phyloP scores from a whole-genome alignment of 139 green algal genomes.

The Spirogloea muscicola region DNA sequence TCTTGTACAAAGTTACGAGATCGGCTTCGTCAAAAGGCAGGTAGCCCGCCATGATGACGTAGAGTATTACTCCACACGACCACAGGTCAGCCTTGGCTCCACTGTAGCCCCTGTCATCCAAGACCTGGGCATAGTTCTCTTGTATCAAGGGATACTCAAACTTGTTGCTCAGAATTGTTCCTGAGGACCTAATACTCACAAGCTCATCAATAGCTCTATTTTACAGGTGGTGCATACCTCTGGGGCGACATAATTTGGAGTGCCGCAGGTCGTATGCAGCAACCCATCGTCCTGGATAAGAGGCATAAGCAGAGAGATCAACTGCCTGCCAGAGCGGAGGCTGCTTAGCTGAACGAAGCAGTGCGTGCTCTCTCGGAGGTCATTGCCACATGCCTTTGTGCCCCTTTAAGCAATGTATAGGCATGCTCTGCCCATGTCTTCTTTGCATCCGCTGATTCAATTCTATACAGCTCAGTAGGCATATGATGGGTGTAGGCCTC shows the following conservation, averaged over 20 bases:
- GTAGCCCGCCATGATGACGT: slow-evolving; percentile 48
- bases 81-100: slow-evolving; percentile 71
- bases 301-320: neutral
- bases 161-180: no score
- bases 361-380: no score
- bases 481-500: no score
- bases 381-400: no score
- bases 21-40: slow-evolving; percentile 49
- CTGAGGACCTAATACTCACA: slow-evolving; percentile 62
- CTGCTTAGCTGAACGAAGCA: no score
- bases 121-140: no score
- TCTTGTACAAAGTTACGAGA: slow-evolving; percentile 38
- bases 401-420: no score
- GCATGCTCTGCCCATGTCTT: no score
- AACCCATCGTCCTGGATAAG: slow-evolving; percentile 12
- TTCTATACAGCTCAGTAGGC: no score
- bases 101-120: slow-evolving; percentile 49
- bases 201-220: slow-evolving; percentile 52
- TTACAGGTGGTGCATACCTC: slow-evolving; percentile 61
- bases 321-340: no score
- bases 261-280: slow-evolving; percentile 64
- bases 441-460: no score
- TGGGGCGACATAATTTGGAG: slow-evolving; percentile 68
- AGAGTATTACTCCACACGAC: slow-evolving; percentile 76
- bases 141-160: no score